phyloP scores from a whole-genome alignment of 768 basidiomycete genomes.

The Trichaptum fuscoviolaceum region DNA sequence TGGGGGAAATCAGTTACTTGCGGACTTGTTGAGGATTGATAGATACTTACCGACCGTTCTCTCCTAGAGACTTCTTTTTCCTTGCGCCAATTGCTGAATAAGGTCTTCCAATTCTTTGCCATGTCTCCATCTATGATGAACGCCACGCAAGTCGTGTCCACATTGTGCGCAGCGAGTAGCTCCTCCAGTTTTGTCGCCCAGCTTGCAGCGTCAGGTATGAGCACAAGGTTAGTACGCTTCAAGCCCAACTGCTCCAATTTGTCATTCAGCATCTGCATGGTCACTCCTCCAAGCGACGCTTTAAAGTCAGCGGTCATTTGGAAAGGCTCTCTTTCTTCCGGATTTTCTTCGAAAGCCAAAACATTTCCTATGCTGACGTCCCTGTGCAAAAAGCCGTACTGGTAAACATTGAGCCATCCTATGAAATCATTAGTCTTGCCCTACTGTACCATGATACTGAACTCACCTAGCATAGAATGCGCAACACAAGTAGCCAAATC shows the following conservation, averaged over 20 bases:
- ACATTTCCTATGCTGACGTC: conserved; percentile 11
- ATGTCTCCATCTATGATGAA: not conserved
- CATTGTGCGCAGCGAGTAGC: not conserved
- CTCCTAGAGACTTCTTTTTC: not conserved
- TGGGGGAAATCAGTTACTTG: not conserved
- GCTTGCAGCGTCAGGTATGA: not conserved
- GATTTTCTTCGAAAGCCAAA: conserved; percentile 1
- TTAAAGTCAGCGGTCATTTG: not conserved
- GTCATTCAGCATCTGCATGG: not conserved
- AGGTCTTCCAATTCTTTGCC: not conserved
- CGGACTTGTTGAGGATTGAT: not conserved
- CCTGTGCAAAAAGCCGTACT: conserved; percentile 9
- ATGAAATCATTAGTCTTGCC: too few relatives aligned
- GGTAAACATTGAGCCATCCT: conserved; percentile 7
- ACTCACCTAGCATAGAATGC: conserved; percentile 11
- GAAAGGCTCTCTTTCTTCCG: not conserved
- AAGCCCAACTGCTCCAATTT: not conserved
- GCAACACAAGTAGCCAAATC: not conserved
- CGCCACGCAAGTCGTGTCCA: not conserved
- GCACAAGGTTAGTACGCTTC: not conserved
- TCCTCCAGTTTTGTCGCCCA: not conserved
- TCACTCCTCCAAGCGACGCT: not conserved
- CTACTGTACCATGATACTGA: too few relatives aligned
- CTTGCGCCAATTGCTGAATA: not conserved
- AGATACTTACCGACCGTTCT: not conserved